Evolutionary conservation across 164 flowering plant genomes (phyloP).

Genomic region (Umbilicus rupestris): DNA sequence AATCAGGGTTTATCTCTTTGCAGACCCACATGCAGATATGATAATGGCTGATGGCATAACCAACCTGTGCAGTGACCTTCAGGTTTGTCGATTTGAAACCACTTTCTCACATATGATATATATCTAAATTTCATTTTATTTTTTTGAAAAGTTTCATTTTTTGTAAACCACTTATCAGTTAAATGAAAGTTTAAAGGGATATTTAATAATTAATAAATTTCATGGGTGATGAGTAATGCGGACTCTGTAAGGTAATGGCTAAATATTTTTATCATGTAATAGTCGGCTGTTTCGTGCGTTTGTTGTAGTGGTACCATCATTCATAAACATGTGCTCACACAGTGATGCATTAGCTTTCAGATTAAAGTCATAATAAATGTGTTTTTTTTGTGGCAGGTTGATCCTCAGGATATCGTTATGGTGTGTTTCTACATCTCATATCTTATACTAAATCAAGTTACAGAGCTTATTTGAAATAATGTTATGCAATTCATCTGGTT

Average conservation of each 20-base stretch:
- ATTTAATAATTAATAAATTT: neutral
- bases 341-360: neutral
- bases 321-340: neutral
- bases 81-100: conserved; percentile 33
- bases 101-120: neutral
- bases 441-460: too few species aligned
- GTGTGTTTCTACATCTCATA: conserved; percentile 30
- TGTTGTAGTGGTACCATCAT: too few species aligned
- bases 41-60: conserved; percentile 88
- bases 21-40: conserved; percentile 93
- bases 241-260: neutral
- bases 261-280: neutral
- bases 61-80: conserved; percentile 78
- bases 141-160: too few species aligned
- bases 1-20: conserved; percentile 3
- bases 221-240: neutral
- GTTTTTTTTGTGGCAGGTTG: conserved; percentile 60
- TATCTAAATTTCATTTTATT: neutral
- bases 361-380: neutral
- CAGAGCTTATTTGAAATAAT: too few species aligned
- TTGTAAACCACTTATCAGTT: too few species aligned
- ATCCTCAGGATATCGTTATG: conserved; percentile 95
- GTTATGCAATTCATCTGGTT: too few species aligned
- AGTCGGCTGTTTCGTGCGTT: neutral
- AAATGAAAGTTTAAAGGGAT: too few species aligned